Evolutionary conservation across 371 early-diverging fungal genomes (phyloP).

Genomic region (Syncephalastrum monosporum): DNA sequence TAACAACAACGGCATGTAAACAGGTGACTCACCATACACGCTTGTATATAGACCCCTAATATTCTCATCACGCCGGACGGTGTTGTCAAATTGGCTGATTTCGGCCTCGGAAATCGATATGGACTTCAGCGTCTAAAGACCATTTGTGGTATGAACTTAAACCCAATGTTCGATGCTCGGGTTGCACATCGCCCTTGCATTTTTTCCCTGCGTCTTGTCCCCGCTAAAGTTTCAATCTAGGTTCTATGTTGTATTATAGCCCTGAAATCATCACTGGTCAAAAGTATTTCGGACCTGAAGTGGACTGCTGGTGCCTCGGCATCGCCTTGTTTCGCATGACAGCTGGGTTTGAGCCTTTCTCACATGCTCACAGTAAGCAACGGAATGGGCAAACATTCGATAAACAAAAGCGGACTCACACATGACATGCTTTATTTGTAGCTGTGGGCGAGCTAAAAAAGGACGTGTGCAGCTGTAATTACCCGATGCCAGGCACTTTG

Average conservation of each 20-base stretch:
- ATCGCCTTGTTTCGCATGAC: conserved; percentile 89
- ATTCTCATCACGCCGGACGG: conserved; percentile 47
- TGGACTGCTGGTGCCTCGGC: conserved; percentile 81
- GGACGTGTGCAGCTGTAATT: conserved; percentile 62
- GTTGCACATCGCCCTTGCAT: conserved; percentile 20
- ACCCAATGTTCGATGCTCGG: conserved; percentile 2
- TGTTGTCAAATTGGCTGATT: conserved; percentile 73
- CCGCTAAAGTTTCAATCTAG: conserved; percentile 12
- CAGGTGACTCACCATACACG: neutral
- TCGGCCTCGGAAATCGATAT: conserved; percentile 78
- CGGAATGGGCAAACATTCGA: too few species aligned
- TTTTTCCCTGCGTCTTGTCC: conserved; percentile 1
- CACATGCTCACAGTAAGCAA: conserved; percentile 50
- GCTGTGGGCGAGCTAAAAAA: conserved; percentile 66
- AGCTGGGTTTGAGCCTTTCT: conserved; percentile 89
- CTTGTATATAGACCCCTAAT: conserved; percentile 48
- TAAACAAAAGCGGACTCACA: neutral
- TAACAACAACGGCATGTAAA: neutral
- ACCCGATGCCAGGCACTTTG: conserved; percentile 46
- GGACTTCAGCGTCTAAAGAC: conserved; percentile 69
- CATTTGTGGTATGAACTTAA: conserved; percentile 65
- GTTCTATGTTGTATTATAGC: conserved; percentile 50
- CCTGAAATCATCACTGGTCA: conserved; percentile 69
- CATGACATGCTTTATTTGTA: conserved; percentile 10
- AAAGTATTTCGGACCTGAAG: conserved; percentile 64